Evolutionary conservation across 2,329 filamentous ascomycete species (phyloP), one percentile per base, ranked within the genome.

Genomic region (Furcasterigmium furcatum): DNA sequence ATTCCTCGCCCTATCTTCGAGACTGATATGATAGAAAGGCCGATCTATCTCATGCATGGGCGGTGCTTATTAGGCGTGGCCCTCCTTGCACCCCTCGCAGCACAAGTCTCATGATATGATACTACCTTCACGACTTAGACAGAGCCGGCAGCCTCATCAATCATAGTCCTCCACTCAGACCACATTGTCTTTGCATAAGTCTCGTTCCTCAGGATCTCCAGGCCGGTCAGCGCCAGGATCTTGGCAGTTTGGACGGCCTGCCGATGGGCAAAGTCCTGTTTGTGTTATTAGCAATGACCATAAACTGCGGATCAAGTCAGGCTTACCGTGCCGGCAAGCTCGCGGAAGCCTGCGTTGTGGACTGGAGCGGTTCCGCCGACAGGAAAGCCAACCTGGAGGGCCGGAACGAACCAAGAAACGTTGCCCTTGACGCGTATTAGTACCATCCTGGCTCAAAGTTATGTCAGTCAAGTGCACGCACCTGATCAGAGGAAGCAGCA

Each of bases 321-420:
- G 38, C 45, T 38, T 46, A 46, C 45, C n/a, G 40, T 46, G 7
- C 40, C 40, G 9, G 45, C 45, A 18, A 44, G 36, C 47, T 49
- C 45, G 25, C 45, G 35, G 39, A 49, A 49, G 10, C 47, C 47
- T 12, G 40, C 38, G 42, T 49, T 49, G n/a, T 49, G 47, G 18
- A 47, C 45, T 9, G 47, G 47, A n/a, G 47, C 38, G 10, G 21
- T 42, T 7, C 16, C 47, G 10, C 47, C 47, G 16, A 49, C 29
- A 6, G 47, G 47, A 25, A 49, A 49, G 30, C 47, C 47, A 18
- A 49, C 47, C 22, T 49, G 47, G 20, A 49, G 46, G 4, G 47
- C 41, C 14, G 47, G 47, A 2, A 49, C 41, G 14, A 49, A 47
- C 47, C 47, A 49, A 16, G 47, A 49, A 5, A 49, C 47, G 6